Percentiles rank a stretch among this genome's conserved stretches.
phyloP scores from a whole-genome alignment of 202 grass and related monocot genomes.

The Panicum virgatum region DNA sequence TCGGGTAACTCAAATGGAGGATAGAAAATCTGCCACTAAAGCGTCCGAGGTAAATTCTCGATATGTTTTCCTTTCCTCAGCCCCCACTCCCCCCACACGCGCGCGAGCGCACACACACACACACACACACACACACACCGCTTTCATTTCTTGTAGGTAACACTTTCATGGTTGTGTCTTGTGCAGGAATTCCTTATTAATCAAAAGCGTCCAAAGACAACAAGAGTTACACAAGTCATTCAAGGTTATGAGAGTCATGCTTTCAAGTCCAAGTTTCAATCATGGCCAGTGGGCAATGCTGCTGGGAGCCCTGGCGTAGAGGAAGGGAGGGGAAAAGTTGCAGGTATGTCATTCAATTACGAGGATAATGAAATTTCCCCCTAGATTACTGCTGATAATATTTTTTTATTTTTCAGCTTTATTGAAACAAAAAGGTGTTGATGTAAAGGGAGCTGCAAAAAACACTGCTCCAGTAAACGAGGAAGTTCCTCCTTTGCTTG shows the following conservation, averaged over 20 bases:
- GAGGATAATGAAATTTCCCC: neutral
- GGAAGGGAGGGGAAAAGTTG: conserved; percentile 90
- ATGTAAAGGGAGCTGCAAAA: conserved; percentile 86
- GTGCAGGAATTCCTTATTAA: conserved; percentile 76
- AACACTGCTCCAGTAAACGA: conserved; percentile 63
- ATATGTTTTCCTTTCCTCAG: conserved; percentile 11
- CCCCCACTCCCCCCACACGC: too few species aligned
- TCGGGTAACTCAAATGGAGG: conserved; percentile 84
- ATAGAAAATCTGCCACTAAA: conserved; percentile 85
- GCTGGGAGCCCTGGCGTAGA: conserved; percentile 60
- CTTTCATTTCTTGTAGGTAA: conserved; percentile 14
- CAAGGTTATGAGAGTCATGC: conserved; percentile 90
- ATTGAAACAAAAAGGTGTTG: conserved; percentile 93
- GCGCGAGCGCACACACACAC: too few species aligned
- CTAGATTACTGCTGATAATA: conserved; percentile 25
- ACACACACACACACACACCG: too few species aligned
- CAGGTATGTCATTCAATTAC: conserved; percentile 58
- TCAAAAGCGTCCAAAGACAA: conserved; percentile 84
- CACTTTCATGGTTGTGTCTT: conserved; percentile 29
- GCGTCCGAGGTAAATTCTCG: conserved; percentile 72
- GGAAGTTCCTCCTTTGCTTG: conserved; percentile 98
- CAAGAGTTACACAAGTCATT: conserved; percentile 83
- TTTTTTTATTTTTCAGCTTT: conserved; percentile 63
- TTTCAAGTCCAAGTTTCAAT: conserved; percentile 95
- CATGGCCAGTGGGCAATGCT: conserved; percentile 72